Base-by-base conservation (phyloP, 176 grass and related monocot genomes). In the Microstegium vimineum region DNA sequence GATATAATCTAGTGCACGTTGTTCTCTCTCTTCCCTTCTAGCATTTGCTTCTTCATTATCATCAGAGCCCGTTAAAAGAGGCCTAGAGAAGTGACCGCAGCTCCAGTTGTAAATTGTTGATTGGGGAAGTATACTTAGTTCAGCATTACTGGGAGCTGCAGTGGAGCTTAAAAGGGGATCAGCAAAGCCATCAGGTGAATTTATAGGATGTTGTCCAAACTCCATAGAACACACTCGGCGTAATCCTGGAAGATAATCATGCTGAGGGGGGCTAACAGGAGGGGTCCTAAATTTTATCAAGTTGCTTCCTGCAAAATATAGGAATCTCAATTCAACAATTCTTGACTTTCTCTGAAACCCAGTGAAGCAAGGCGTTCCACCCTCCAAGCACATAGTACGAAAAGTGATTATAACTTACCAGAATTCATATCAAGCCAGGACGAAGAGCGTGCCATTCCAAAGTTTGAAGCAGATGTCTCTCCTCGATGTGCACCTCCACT, bases 371-470 rank as follows among this genome's bases (percentile, higher is more conserved):
- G 59, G 31, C 40, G 40, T 79, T 47, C 27, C 37, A 74, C 36
- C 34, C 13, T 83, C 46, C 20, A 78, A 75, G 37, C 76, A 49
- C 81, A 46, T 62, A 40, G 60, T 60, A 42, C 10, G 40, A 2
- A 42, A 88, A 85, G 18, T 47, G 26, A 37, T 30, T 63, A 78
- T 18, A 64, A 82, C 66, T 28, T 92, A 98, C 92, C 88, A 83
- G 92, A 87, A 84, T 98, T 94, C 90, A 98, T 93, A 64, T 98
- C 95, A 82, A 90, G 94, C 95, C 90, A 98, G 30, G 95, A 98
- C 66, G 92, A 94, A 61, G 95, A 98, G 2, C 95, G 95, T 69
- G 92, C 78, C 83, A 97, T 89, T 78, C 88, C 94, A 82, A 91
- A 85, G 72, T 91, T 93, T 64, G 87, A 82, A 46, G 79, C 82